Conservation (phyloP, 495 filamentous ascomycete species). For the Aspergillus carlsbadensis region DNA sequence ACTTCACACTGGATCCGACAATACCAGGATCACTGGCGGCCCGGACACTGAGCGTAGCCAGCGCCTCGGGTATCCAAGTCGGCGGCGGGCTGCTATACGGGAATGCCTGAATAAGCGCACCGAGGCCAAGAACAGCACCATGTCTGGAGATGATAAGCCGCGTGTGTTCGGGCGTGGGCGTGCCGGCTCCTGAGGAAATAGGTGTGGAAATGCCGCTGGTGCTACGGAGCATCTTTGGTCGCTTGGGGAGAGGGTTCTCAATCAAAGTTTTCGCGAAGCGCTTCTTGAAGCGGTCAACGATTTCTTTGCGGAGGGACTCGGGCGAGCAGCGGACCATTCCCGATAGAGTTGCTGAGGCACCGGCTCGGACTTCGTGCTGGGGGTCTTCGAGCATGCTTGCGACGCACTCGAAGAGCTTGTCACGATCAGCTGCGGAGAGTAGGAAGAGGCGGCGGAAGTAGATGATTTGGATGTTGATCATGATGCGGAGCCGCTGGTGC, state of each 20-base stretch:
- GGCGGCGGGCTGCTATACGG: constrained; percentile 93
- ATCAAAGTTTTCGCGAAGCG: constrained; percentile 75
- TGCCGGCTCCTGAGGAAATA: constrained; percentile 60
- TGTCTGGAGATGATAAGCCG: constrained; percentile 79
- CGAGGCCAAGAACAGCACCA: constrained; percentile 88
- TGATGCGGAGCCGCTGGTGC: constrained; percentile 94
- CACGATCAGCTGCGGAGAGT: constrained; percentile 72
- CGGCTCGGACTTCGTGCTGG: constrained; percentile 93
- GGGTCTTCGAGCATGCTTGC: constrained; percentile 89
- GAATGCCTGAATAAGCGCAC: constrained; percentile 92
- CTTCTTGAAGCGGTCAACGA: constrained; percentile 70
- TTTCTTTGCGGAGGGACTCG: constrained; percentile 67
- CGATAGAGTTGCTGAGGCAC: constrained; percentile 84
- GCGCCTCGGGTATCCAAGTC: constrained; percentile 87
- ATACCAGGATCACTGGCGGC: constrained; percentile 88
- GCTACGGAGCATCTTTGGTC: constrained; percentile 42
- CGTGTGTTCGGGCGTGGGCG: constrained; percentile 81
- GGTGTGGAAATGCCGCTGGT: constrained; percentile 33
- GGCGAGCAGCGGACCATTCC: constrained; percentile 99
- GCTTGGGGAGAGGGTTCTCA: constrained; percentile 84
- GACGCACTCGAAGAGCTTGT: constrained; percentile 83
- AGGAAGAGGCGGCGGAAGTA: constrained; percentile 97
- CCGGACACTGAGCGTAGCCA: constrained; percentile 79
- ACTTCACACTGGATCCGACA: constrained; percentile 97
- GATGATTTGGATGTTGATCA: constrained; percentile 99